phyloP scores from a whole-genome alignment of 2,329 filamentous ascomycete genomes.

The Ophiosphaerella herpotricha region DNA sequence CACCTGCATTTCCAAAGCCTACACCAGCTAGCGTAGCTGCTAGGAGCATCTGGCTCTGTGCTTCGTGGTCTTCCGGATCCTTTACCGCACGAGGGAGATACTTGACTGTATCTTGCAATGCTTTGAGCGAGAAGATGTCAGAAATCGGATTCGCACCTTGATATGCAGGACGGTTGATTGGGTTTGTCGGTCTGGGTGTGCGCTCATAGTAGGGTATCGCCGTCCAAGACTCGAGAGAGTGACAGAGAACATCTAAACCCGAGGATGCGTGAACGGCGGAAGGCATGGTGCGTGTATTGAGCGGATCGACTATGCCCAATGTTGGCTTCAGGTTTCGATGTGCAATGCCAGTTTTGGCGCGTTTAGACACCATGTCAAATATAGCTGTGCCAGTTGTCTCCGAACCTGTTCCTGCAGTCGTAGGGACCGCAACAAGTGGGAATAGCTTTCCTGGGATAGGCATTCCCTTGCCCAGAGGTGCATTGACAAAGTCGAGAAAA shows the following conservation, averaged over 20 bases:
- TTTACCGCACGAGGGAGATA: conserved; percentile 87
- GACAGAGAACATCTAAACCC: conserved; percentile 92
- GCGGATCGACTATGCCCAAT: conserved; percentile 80
- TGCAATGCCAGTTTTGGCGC: conserved; percentile 93
- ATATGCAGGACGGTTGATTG: conserved; percentile 88
- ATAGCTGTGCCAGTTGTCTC: conserved; percentile 98
- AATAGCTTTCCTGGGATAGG: conserved; percentile 73
- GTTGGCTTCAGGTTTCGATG: conserved; percentile 96
- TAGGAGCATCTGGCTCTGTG: conserved; percentile 93
- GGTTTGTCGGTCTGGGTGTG: conserved; percentile 81
- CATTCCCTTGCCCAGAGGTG: conserved; percentile 82
- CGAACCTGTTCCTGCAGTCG: conserved; percentile 83
- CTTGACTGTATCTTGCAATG: conserved; percentile 81
- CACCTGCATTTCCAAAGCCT: conserved; percentile 95
- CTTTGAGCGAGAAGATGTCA: conserved; percentile 92
- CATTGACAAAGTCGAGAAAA: conserved; percentile 97
- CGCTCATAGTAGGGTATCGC: conserved; percentile 93
- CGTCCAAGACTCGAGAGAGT: conserved; percentile 95
- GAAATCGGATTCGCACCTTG: conserved; percentile 98
- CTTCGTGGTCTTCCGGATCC: conserved; percentile 89
- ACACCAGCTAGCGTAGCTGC: conserved; percentile 93
- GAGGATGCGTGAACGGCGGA: conserved; percentile 89
- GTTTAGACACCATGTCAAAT: conserved; percentile 88
- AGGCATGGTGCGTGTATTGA: conserved; percentile 97
- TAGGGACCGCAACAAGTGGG: conserved; percentile 81